Conservation (phyloP, 2,329 filamentous ascomycete species). For the Neopestalotiopsis rosae region DNA sequence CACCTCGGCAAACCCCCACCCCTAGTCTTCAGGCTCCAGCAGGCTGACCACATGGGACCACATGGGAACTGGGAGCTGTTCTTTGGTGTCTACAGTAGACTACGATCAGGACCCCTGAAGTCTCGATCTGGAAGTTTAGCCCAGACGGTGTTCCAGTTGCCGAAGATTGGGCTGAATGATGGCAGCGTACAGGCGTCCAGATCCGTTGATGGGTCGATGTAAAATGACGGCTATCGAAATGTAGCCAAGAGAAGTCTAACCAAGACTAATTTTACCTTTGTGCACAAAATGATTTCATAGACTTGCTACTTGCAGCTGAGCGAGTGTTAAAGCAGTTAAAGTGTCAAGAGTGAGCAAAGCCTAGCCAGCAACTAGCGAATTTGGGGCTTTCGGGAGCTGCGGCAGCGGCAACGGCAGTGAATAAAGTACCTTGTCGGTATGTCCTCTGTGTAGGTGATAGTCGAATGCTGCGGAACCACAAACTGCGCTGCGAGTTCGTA, state of each 20-base stretch:
- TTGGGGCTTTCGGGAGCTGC: background rate
- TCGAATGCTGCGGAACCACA: background rate
- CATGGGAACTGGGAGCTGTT: background rate
- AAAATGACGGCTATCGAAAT: background rate
- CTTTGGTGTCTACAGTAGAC: background rate
- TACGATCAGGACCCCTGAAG: slow-evolving; percentile 1
- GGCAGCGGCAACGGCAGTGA: background rate
- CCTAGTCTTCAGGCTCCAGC: too few species aligned
- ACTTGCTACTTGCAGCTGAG: background rate
- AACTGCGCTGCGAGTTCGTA: background rate
- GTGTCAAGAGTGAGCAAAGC: background rate
- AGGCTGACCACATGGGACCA: background rate
- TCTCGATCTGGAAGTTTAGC: background rate
- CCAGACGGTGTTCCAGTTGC: background rate
- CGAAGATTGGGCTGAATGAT: too few species aligned
- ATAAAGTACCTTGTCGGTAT: too few species aligned
- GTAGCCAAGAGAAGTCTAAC: background rate
- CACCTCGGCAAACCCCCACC: background rate
- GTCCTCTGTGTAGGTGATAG: background rate
- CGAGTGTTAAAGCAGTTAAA: background rate
- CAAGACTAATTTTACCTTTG: background rate
- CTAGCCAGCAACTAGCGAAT: background rate
- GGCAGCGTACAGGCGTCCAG: too few species aligned
- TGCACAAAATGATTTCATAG: background rate
- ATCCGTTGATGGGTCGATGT: background rate